Percentiles rank a stretch among this genome's conserved stretches.
Conservation (phyloP, 192 early-diverging fungal genomes). For the Diversispora epigaea region DNA sequence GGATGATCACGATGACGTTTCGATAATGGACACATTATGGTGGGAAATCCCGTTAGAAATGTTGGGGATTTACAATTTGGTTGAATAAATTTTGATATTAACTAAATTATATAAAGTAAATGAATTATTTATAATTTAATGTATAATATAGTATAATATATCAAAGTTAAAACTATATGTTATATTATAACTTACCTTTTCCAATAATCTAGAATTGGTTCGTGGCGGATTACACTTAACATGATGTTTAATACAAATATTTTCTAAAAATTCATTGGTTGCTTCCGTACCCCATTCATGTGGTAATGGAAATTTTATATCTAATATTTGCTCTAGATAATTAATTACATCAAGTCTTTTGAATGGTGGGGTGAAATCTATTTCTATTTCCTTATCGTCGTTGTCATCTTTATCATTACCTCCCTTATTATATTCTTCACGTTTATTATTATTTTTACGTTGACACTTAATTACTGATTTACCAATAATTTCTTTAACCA, state of each 20-base stretch:
- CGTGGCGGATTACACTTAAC: conserved; percentile 93
- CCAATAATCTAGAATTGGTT: conserved; percentile 87
- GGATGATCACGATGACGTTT: conserved; percentile 89
- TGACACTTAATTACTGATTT: conserved; percentile 92
- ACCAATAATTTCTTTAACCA: conserved; percentile 92
- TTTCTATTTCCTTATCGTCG: conserved; percentile 67
- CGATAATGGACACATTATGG: conserved; percentile 98
- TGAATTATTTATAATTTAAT: background rate
- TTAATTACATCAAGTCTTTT: conserved; percentile 89
- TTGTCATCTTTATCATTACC: conserved; percentile 25
- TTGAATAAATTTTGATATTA: conserved; percentile 80
- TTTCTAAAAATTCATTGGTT: conserved; percentile 85
- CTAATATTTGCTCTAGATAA: conserved; percentile 85
- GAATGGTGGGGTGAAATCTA: conserved; percentile 98
- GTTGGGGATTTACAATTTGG: conserved; percentile 79
- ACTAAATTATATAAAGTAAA: conserved; percentile 37
- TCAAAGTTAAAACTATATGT: background rate
- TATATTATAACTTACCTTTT: conserved; percentile 59
- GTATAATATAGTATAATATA: background rate
- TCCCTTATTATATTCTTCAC: too few species aligned
- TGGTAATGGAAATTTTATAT: conserved; percentile 87
- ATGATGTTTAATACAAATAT: conserved; percentile 91
- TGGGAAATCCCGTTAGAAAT: conserved; percentile 95
- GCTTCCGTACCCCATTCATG: conserved; percentile 75
- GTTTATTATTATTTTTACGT: conserved; percentile 41